These are phyloP conservation scores for Astrephomene gubernaculifera DNA, from an alignment of 139 green algal species.

Conservation along the genomic window DNA sequence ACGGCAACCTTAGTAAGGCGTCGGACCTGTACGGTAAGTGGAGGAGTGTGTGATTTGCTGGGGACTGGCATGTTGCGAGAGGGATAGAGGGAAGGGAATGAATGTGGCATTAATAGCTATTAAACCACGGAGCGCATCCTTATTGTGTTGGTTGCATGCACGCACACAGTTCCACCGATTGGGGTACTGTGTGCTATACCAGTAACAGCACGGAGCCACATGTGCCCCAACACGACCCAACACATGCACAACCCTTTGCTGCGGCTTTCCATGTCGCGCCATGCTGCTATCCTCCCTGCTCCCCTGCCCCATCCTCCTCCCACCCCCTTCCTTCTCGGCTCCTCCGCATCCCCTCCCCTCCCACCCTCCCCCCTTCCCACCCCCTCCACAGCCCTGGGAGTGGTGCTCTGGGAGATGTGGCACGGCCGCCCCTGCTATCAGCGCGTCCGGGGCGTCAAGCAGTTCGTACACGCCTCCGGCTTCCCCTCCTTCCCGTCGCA, in stretches of 20 bases:
- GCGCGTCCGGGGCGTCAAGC: constrained; percentile 29
- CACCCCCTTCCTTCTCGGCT: not conserved
- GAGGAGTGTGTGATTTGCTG: not conserved
- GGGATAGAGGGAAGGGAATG: no score
- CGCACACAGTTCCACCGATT: no score
- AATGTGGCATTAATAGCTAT: no score
- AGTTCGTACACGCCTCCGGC: constrained; percentile 18
- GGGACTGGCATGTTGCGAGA: no score
- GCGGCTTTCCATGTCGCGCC: no score
- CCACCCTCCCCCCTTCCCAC: not conserved
- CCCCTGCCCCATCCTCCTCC: not conserved
- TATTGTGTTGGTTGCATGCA: no score
- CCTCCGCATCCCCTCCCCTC: not conserved
- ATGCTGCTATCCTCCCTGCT: no score
- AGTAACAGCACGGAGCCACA: no score
- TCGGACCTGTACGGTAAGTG: constrained; percentile 40
- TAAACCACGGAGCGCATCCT: no score
- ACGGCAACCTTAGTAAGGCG: constrained; percentile 43
- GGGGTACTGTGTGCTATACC: no score
- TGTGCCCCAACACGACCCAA: no score
- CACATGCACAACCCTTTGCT: no score
- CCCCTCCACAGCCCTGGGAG: constrained; percentile 18
- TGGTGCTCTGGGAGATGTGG: constrained; percentile 48
- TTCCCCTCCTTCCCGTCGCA: constrained; percentile 27
- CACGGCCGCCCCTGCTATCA: constrained; percentile 48